A percentile compares a stretch with the other conserved stretches of the same genome.
Conservation (phyloP, 768 basidiomycete genomes). For the Tylopilus plumbeoviolaceoides region DNA sequence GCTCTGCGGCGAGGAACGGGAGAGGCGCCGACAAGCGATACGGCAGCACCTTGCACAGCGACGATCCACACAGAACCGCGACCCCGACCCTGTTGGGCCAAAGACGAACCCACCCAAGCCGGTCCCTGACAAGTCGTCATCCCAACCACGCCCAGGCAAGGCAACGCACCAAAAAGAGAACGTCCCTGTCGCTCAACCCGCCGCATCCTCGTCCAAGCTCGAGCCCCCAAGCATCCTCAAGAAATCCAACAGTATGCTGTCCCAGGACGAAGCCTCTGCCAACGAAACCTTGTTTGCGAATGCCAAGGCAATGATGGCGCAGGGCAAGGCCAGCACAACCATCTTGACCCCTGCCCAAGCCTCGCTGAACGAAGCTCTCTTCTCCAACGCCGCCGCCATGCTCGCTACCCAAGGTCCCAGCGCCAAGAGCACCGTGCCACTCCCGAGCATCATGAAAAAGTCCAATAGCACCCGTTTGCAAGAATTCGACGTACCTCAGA, state of each 20-base stretch:
- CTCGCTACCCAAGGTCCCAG: slow-evolving; percentile 7
- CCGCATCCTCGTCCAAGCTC: slow-evolving; percentile 12
- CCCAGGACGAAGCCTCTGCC: slow-evolving; percentile 22
- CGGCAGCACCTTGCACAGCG: slow-evolving; percentile 19
- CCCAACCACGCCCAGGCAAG: slow-evolving; percentile 15
- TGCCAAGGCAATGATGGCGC: slow-evolving; percentile 21
- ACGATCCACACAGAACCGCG: slow-evolving; percentile 15
- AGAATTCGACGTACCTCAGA: slow-evolving; percentile 25
- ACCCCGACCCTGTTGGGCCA: slow-evolving; percentile 7
- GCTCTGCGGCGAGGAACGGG: slow-evolving; percentile 28
- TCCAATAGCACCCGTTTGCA: slow-evolving; percentile 24
- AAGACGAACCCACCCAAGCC: slow-evolving; percentile 14
- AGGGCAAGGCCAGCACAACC: slow-evolving; percentile 3
- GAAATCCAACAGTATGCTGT: slow-evolving; percentile 26
- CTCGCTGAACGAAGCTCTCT: slow-evolving; percentile 23
- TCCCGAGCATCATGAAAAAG: slow-evolving; percentile 26
- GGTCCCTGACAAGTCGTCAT: slow-evolving; percentile 13
- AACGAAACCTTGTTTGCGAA: slow-evolving; percentile 27
- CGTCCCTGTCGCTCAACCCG: slow-evolving; percentile 12
- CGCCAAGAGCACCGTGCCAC: slow-evolving; percentile 11
- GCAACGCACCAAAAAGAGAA: slow-evolving; percentile 27
- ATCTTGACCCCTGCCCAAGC: slow-evolving; percentile 18
- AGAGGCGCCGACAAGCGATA: slow-evolving; percentile 21
- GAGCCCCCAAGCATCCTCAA: slow-evolving; percentile 21
- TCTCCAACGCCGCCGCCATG: slow-evolving; percentile 20